These are phyloP conservation scores for Penicillium manginii DNA, from an alignment of 495 filamentous ascomycete species.

Conservation along the genomic window DNA sequence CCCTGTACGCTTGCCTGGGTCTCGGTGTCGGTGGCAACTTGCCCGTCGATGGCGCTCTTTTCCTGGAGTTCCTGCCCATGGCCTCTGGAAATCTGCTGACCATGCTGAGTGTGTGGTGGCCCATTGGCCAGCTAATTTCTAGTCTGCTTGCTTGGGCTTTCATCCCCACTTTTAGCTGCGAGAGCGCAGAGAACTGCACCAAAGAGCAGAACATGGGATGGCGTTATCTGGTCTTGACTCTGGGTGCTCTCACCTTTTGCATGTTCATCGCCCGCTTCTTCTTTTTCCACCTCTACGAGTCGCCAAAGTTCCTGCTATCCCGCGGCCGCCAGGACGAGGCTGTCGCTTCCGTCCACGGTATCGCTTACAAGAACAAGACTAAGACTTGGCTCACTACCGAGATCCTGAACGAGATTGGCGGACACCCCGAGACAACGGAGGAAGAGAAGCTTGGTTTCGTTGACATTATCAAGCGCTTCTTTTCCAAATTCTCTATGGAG, in stretches of 20 bases:
- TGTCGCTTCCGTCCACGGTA: slow-evolving; percentile 67
- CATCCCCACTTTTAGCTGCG: slow-evolving; percentile 57
- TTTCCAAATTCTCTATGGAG: slow-evolving; percentile 60
- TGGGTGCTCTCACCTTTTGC: slow-evolving; percentile 72
- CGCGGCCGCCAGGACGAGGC: slow-evolving; percentile 73
- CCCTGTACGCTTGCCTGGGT: slow-evolving; percentile 54
- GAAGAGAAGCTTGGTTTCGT: slow-evolving; percentile 38
- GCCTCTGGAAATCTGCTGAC: slow-evolving; percentile 57
- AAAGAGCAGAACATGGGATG: slow-evolving; percentile 74
- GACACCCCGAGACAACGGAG: slow-evolving; percentile 39
- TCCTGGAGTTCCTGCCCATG: slow-evolving; percentile 62
- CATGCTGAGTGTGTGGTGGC: slow-evolving; percentile 64
- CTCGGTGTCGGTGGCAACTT: slow-evolving; percentile 65
- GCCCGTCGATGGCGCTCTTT: slow-evolving; percentile 60
- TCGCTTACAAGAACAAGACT: slow-evolving; percentile 56
- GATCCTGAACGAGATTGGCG: slow-evolving; percentile 58
- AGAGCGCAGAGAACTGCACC: slow-evolving; percentile 53
- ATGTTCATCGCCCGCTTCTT: slow-evolving; percentile 75
- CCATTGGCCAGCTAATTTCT: slow-evolving; percentile 57
- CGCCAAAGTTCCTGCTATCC: slow-evolving; percentile 78
- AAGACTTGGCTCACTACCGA: slow-evolving; percentile 58
- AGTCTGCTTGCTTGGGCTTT: slow-evolving; percentile 61
- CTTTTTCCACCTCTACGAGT: slow-evolving; percentile 78
- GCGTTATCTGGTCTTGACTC: slow-evolving; percentile 73
- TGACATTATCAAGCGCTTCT: slow-evolving; percentile 53